These are phyloP conservation scores for Lichtheimia ornata DNA, from an alignment of 371 early-diverging fungal genomes.

Conservation along the genomic window DNA sequence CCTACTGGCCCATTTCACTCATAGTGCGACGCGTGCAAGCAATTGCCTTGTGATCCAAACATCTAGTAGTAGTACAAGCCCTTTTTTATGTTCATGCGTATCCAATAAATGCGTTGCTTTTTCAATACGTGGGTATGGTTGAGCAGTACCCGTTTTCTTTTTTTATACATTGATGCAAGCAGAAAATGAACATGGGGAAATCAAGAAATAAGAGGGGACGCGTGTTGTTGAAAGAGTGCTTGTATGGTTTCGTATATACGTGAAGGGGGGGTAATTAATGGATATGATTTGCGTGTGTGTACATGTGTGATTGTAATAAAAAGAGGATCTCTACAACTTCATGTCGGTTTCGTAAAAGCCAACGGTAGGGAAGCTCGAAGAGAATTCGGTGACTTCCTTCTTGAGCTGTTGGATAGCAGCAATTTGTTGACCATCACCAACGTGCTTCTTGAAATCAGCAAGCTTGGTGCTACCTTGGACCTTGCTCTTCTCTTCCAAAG, in stretches of 20 bases:
- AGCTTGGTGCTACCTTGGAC: constrained; percentile 59
- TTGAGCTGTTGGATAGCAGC: constrained; percentile 60
- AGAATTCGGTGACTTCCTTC: constrained; percentile 68
- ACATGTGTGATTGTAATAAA: not conserved
- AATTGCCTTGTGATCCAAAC: too few relatives aligned
- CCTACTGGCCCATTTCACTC: too few relatives aligned
- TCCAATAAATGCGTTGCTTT: too few relatives aligned
- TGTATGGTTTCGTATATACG: too few relatives aligned
- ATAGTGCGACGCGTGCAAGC: too few relatives aligned
- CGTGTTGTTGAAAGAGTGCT: not conserved
- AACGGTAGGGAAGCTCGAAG: constrained; percentile 69
- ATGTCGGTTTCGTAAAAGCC: constrained; percentile 67
- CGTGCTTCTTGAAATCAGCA: constrained; percentile 69
- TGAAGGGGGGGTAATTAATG: too few relatives aligned
- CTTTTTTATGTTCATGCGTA: too few relatives aligned
- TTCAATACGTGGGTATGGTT: too few relatives aligned
- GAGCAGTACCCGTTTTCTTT: not conserved
- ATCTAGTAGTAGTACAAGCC: too few relatives aligned
- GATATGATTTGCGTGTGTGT: too few relatives aligned
- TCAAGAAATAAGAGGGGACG: not conserved
- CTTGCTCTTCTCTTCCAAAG: constrained; percentile 61
- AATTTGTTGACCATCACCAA: constrained; percentile 55
- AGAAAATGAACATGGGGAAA: constrained; percentile 1
- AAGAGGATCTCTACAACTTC: constrained; percentile 31
- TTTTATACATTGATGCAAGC: not conserved